Evolutionary conservation across 305 asterid species (phyloP), one percentile per base, ranked within the genome.

Genomic region (Solanum hybrid): DNA sequence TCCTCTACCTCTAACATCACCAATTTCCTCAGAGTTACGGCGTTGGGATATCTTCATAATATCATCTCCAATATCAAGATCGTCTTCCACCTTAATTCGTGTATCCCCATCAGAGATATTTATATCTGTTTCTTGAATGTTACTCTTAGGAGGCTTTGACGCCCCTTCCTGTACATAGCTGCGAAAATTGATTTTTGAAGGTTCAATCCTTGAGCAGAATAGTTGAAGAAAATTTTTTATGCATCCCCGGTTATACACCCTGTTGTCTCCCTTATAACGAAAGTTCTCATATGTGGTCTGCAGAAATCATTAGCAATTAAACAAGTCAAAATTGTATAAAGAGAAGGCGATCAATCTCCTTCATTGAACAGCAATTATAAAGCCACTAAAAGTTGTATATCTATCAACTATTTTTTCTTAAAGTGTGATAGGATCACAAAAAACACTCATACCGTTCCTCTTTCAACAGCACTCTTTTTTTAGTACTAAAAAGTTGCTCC

Each of bases 211-310:
- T 2, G 92, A 87, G 90, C 95, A 93, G 61, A 93, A 93, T 85
- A 93, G 92, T 90, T 92, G 92, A 57, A 80, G 90, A 75, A 88
- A 92, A 36, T 93, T 92, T 80, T 73, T 85, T 42, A 86, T 20
- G 67, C 93, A 93, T 3, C 93, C 95, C 46, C 90, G 90, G 84
- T 92, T 91, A 39, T 93, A 89, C 8, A 92, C 94, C 81, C 92
- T 67, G 61, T 28, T 92, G 83, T 92, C 91, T n/a, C 90, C 87
- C 92, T 92, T 92, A 28, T 88, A 89, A 2, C 95, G 92, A 79
- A 92, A 90, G 82, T 90, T 91, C 87, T 93, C 95, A 13, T 91
- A 92, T 8, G 94, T 93, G 12, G 95, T 92, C 93, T 92, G 93
- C 89, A 76, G 71, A 82, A 28, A 88, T 28, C 69, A 24, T 22